Evolutionary conservation across 257 asterid genomes (phyloP), one percentile per base, ranked within the genome.

Genomic region (Ehretia macrophylla): DNA sequence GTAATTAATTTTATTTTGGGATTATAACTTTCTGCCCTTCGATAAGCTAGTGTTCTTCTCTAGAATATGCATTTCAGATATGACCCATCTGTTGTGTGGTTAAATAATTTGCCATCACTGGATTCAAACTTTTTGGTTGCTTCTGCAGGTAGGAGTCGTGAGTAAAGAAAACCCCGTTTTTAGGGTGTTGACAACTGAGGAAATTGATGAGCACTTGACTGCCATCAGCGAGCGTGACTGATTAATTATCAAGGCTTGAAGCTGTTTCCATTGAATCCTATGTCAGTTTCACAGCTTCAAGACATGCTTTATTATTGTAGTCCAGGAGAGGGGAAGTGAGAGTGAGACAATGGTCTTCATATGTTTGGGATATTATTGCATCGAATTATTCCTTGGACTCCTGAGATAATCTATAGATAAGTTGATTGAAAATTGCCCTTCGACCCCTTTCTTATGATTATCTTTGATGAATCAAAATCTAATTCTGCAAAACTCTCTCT

Each of bases 181-280:
- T 68, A 84, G 79, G 75, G 95, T 83, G 37, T 63, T 92, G 72
- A 65, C 95, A 4, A 92, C 98, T 0, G 98, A 92, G 63, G 97
- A 86, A 83, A 86, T 92, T 23, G 98, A 92, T 0, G 98, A 88
- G 76, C 98, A 92, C 73, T 75, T 92, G 61, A 88, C 97, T 45
- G 94, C 99, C 38, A 92, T 92, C 71, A 92, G 98, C 23, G 97
- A 92, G 80, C 97, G 98, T 8, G 98, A 92, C 77, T 92, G 71
- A 82, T 69, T 23, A 17, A 17, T 49, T 45, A 13, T 39, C 8
- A 10, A 55, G 46, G 10, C 47, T 10, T 10, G 4, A 3, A 42
- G 47, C 16, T 10, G 16, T 42, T 42, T 42, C 47, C 35, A 27
- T 27, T 1, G 35, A 27, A 27, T 27, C 35, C 6, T 3, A 27